Evolutionary conservation across 164 flowering plant species (phyloP).

Genomic region (Tinospora cordifolia): DNA sequence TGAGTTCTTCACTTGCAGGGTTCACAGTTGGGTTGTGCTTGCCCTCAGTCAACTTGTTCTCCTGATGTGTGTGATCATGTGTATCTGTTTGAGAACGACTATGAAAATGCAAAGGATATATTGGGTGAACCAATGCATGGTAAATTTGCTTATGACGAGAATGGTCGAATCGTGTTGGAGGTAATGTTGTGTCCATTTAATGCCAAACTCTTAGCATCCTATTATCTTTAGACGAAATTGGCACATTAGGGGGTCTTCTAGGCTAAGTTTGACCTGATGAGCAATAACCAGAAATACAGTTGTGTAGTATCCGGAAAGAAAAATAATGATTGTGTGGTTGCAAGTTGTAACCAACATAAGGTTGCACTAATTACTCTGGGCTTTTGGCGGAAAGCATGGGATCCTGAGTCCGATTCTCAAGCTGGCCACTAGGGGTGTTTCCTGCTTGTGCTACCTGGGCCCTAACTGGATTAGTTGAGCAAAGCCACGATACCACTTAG

Average conservation of each 20-base stretch:
- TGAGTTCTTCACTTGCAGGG: constrained; percentile 37
- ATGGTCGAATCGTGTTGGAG: constrained; percentile 75
- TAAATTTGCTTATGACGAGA: constrained; percentile 83
- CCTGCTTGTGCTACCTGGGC: no score
- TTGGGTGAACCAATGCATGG: constrained; percentile 69
- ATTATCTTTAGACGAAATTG: background rate
- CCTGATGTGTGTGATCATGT: constrained; percentile 85
- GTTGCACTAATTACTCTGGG: no score
- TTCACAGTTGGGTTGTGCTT: constrained; percentile 74
- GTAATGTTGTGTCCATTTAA: constrained; percentile 27
- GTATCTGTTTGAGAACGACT: constrained; percentile 82
- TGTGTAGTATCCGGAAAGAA: background rate
- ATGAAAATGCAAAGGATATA: constrained; percentile 80
- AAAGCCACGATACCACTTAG: no score
- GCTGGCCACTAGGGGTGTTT: no score
- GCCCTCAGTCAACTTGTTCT: constrained; percentile 47
- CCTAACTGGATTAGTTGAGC: no score
- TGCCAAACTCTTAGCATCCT: background rate
- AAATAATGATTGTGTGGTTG: no score
- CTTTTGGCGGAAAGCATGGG: no score
- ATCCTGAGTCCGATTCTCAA: no score
- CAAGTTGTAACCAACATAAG: no score
- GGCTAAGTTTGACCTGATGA: background rate
- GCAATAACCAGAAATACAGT: background rate
- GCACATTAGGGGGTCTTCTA: background rate